Evolutionary conservation across 148 eudicot genomes (phyloP).

Genomic region (Vaccinium myrtillus): DNA sequence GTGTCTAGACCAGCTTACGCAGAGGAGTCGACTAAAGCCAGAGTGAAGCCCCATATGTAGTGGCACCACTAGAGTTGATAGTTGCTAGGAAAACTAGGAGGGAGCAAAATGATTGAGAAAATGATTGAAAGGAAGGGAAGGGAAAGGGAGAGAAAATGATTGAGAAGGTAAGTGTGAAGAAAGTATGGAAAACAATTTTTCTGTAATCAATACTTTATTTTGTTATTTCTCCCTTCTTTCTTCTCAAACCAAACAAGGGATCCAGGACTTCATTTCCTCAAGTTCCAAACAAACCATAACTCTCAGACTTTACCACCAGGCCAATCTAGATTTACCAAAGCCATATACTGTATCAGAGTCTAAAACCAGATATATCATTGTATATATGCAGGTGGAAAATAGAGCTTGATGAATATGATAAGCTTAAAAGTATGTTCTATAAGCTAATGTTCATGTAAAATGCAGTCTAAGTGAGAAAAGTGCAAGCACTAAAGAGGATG

Average conservation of each 20-base stretch:
- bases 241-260: not conserved
- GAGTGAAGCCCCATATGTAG: not conserved
- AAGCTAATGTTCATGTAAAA: not conserved
- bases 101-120: not conserved
- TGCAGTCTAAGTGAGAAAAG: not conserved
- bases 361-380: not conserved
- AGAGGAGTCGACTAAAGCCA: not conserved
- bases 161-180: not conserved
- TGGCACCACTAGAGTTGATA: not conserved
- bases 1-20: not conserved
- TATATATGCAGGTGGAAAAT: not conserved
- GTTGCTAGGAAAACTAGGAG: not conserved
- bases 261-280: not conserved
- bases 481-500: constrained; percentile 8
- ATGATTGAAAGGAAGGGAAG: no score
- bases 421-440: not conserved
- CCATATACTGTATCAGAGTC: not conserved
- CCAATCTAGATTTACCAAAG: not conserved
- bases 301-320: not conserved
- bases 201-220: no score
- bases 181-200: not conserved
- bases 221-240: not conserved
- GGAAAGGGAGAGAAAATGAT: no score
- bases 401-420: not conserved
- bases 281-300: not conserved